A percentile compares a stretch with the other conserved stretches of the same genome.
Evolutionary conservation across 148 eudicot genomes (phyloP).

Genomic region (Chenopodium formosanum): DNA sequence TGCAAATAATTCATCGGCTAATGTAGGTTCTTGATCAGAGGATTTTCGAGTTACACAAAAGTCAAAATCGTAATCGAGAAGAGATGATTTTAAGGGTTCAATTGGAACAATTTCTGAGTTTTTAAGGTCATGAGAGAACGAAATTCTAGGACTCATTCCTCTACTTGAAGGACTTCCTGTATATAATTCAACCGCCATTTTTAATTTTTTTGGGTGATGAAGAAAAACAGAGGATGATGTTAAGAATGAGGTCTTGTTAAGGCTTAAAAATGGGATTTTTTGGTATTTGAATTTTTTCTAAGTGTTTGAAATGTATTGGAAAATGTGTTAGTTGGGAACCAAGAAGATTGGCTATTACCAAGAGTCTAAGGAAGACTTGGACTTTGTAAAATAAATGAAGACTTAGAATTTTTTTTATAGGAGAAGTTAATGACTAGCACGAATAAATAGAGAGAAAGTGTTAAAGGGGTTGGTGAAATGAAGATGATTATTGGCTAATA

Average conservation of each 20-base stretch:
- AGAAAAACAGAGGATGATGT: slow-evolving; percentile 14
- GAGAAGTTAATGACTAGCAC: slow-evolving; percentile 22
- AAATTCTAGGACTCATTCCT: slow-evolving; percentile 70
- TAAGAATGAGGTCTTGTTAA: background rate
- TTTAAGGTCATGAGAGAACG: slow-evolving; percentile 79
- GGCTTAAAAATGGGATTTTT: no score
- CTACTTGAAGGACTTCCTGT: slow-evolving; percentile 49
- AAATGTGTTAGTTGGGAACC: slow-evolving; percentile 20
- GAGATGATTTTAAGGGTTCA: slow-evolving; percentile 48
- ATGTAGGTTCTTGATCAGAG: slow-evolving; percentile 45
- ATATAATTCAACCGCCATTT: slow-evolving; percentile 67
- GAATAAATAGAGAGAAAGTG: slow-evolving; percentile 15
- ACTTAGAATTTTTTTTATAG: slow-evolving; percentile 9
- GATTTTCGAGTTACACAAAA: slow-evolving; percentile 49
- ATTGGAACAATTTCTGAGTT: slow-evolving; percentile 57
- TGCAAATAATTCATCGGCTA: slow-evolving; percentile 84
- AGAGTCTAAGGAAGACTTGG: slow-evolving; percentile 18
- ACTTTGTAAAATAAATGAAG: slow-evolving; percentile 22
- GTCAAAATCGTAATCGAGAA: slow-evolving; percentile 56
- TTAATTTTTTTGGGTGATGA: background rate
- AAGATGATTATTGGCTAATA: slow-evolving; percentile 5
- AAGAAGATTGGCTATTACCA: slow-evolving; percentile 15
- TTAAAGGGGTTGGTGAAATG: background rate
- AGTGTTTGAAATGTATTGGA: slow-evolving; percentile 7
- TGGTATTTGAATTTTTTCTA: background rate